These are phyloP conservation scores for Helicostylum pulchrum DNA, from an alignment of 192 early-diverging fungal genomes.

Conservation along the genomic window DNA sequence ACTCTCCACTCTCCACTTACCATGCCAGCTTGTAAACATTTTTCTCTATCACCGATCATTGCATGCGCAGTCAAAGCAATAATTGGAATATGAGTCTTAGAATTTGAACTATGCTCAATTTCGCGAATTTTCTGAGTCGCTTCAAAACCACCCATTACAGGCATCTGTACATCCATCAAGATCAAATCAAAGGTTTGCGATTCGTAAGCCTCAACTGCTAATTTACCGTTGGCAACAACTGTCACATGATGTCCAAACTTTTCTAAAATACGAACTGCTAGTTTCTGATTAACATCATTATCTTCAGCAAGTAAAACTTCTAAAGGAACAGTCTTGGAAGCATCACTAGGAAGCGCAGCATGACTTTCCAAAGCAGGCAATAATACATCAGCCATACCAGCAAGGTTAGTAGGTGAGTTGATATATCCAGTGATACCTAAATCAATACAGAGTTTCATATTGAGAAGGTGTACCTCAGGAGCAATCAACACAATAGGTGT, in stretches of 20 bases:
- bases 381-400: slow-evolving; percentile 63
- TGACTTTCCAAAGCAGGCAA: slow-evolving; percentile 68
- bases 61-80: slow-evolving; percentile 86
- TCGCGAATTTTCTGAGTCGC: slow-evolving; percentile 74
- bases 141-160: slow-evolving; percentile 86
- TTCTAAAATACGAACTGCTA: slow-evolving; percentile 68
- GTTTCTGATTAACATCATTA: slow-evolving; percentile 81
- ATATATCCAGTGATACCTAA: slow-evolving; percentile 66
- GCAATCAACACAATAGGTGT: slow-evolving; percentile 73
- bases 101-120: slow-evolving; percentile 51
- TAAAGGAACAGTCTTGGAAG: slow-evolving; percentile 57
- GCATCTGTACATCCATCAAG: slow-evolving; percentile 89
- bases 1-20: slow-evolving; percentile 42
- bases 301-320: slow-evolving; percentile 81
- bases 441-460: slow-evolving; percentile 63
- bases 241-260: slow-evolving; percentile 74
- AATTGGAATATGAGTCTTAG: slow-evolving; percentile 63
- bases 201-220: slow-evolving; percentile 70
- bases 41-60: slow-evolving; percentile 86
- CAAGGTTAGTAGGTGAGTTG: slow-evolving; percentile 55
- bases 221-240: slow-evolving; percentile 73
- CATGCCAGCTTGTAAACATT: slow-evolving; percentile 82
- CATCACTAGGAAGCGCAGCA: slow-evolving; percentile 55
- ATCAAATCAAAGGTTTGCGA: slow-evolving; percentile 59
- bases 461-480: slow-evolving; percentile 47